Evolutionary conservation across 306 rosid species (phyloP), one percentile per base, ranked within the genome.

Genomic region (Citrullus mucosospermus): DNA sequence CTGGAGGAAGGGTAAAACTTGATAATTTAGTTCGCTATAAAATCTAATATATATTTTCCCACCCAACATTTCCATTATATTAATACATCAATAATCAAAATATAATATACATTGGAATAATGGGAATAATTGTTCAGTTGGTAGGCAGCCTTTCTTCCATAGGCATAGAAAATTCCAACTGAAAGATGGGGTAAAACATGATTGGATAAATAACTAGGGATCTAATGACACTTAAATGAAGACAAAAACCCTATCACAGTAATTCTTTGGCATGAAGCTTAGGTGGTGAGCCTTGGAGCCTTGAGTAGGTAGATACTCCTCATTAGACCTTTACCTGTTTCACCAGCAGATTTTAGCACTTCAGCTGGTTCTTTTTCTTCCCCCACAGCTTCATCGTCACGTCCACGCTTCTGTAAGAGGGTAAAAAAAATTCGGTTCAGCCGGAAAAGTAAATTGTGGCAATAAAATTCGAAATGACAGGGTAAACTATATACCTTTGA

Each of bases 291-390:
- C 88, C 81, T 85, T 75, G 97, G 93, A 78, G 96, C 80, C 82
- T 91, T 90, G 55, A 90, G 91, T 81, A 90, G 83, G 81, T 89
- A 76, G 68, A 93, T 9, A 79, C 93, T 89, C 79, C 85, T 91
- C 70, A 91, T 92, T 80, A 93, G 83, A 61, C 97, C 98, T 85
- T 86, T 89, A 78, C 98, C 98, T 32, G 85, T 84, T 81, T 93
- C 90, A 66, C 97, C 96, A 20, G 83, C 88, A 2, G 86, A 84
- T 80, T 86, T 89, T 46, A 93, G 67, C 85, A 91, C 77, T 71
- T 83, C 88, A 62, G 38, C 63, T 58, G 90, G 97, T 81, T 90
- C 82, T 58, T 74, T 65, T 48, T 34, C 86, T 82, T 87, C 88
- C 80, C 85, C 86, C 8, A 59, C 78, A 25, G 36, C 79, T 81